Conservation (phyloP, 2,329 filamentous ascomycete genomes). For the Sporothrix globosa region DNA sequence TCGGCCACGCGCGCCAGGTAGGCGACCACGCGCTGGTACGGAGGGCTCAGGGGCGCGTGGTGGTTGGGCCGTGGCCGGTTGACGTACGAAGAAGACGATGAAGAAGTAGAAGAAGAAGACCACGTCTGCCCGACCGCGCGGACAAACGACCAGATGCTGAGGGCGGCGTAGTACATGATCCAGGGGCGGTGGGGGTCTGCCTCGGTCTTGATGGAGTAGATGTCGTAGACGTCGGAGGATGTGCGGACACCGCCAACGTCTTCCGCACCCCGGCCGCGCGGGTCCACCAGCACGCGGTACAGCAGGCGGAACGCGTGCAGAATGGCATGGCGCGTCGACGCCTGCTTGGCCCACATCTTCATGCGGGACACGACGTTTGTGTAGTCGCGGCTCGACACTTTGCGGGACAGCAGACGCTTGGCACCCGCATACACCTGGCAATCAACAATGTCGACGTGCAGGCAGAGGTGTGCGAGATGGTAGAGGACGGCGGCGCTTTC, state of each 20-base stretch:
- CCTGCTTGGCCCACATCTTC: conserved; percentile 75
- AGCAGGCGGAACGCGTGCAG: conserved; percentile 84
- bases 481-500: conserved; percentile 81
- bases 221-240: not conserved
- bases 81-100: too few relatives aligned
- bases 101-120: not conserved
- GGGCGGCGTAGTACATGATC: conserved; percentile 84
- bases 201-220: conserved; percentile 76
- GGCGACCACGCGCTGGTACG: conserved; percentile 43
- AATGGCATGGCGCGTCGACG: conserved; percentile 76
- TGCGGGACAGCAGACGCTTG: conserved; percentile 69
- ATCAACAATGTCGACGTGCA: conserved; percentile 86
- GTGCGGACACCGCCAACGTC: too few relatives aligned
- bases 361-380: conserved; percentile 73
- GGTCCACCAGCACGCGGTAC: conserved; percentile 69
- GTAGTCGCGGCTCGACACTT: conserved; percentile 76
- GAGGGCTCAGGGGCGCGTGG: not conserved
- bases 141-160: conserved; percentile 88
- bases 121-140: conserved; percentile 66
- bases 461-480: conserved; percentile 84
- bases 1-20: conserved; percentile 67
- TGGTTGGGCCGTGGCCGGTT: too few relatives aligned
- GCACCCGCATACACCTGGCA: conserved; percentile 87
- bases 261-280: conserved; percentile 43
- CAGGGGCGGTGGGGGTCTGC: conserved; percentile 83